Conservation (phyloP, 1,284 basidiomycete genomes). For the Ceratobasidium sp. region DNA sequence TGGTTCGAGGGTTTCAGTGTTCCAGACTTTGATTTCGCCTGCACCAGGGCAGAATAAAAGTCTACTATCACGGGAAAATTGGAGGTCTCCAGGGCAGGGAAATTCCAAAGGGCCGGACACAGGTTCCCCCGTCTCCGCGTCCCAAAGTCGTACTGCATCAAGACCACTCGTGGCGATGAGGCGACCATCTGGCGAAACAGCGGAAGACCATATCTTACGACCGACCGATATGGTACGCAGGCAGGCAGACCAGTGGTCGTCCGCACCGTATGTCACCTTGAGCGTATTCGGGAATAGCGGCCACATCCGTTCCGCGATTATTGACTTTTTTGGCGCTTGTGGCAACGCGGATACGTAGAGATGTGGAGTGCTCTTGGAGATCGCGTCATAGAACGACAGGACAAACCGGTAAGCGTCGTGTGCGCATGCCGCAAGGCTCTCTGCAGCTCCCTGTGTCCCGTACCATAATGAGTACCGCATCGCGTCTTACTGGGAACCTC, state of each 20-base stretch:
- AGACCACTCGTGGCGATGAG: background rate
- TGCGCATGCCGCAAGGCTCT: background rate
- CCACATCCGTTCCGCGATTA: background rate
- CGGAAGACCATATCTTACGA: background rate
- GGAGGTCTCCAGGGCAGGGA: background rate
- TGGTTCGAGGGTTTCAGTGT: background rate
- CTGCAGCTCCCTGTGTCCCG: background rate
- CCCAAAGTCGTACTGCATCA: background rate
- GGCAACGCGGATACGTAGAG: conserved; percentile 40
- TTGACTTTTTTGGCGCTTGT: conserved; percentile 18
- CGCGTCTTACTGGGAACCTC: background rate
- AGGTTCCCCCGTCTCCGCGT: background rate
- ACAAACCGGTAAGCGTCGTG: conserved; percentile 30
- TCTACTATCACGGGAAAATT: background rate
- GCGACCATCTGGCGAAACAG: background rate
- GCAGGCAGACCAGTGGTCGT: background rate
- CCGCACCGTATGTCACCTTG: background rate
- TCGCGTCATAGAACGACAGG: conserved; percentile 20
- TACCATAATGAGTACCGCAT: background rate
- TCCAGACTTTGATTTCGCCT: background rate
- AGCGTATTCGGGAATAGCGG: conserved; percentile 9
- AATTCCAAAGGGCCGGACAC: background rate
- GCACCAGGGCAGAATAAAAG: background rate
- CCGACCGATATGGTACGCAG: background rate
- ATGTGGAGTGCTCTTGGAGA: conserved; percentile 32